Conservation (phyloP, 768 basidiomycete species). For the Peribolospora baueri region DNA sequence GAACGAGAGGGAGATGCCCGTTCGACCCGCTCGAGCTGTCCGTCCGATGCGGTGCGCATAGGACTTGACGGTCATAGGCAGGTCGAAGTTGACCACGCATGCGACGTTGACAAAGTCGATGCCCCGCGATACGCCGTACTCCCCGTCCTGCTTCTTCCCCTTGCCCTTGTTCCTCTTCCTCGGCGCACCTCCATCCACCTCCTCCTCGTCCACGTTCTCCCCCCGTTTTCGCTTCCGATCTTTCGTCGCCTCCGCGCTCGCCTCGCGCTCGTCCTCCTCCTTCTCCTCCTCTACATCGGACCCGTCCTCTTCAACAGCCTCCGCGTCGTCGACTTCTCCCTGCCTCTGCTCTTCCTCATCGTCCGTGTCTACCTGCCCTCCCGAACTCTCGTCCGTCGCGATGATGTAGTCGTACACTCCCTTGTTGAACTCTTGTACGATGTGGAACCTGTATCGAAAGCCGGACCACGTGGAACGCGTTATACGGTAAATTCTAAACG, state of each 20-base stretch:
- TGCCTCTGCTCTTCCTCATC: conserved; percentile 25
- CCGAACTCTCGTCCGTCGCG: conserved; percentile 66
- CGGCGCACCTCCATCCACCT: conserved; percentile 10
- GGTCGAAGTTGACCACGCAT: conserved; percentile 93
- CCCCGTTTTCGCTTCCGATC: conserved; percentile 6
- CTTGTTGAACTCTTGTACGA: conserved; percentile 94
- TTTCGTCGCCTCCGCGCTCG: not conserved
- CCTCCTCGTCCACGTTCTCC: conserved; percentile 18
- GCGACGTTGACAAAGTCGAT: conserved; percentile 92
- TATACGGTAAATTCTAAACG: not conserved
- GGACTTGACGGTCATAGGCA: conserved; percentile 61
- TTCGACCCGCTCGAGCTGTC: conserved; percentile 82
- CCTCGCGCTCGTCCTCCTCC: conserved; percentile 7
- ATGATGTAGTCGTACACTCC: conserved; percentile 98
- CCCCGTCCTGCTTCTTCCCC: conserved; percentile 30
- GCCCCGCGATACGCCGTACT: conserved; percentile 85
- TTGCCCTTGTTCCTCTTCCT: conserved; percentile 28
- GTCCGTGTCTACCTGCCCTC: conserved; percentile 27
- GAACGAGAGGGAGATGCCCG: conserved; percentile 76
- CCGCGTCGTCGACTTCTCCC: conserved; percentile 8
- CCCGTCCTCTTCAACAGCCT: not conserved
- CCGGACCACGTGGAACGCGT: not conserved
- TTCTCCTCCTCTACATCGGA: conserved; percentile 15
- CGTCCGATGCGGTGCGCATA: conserved; percentile 92
- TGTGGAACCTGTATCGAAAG: conserved; percentile 45